Conservation (phyloP, 2,329 filamentous ascomycete genomes). For the Xylaria digitata region DNA sequence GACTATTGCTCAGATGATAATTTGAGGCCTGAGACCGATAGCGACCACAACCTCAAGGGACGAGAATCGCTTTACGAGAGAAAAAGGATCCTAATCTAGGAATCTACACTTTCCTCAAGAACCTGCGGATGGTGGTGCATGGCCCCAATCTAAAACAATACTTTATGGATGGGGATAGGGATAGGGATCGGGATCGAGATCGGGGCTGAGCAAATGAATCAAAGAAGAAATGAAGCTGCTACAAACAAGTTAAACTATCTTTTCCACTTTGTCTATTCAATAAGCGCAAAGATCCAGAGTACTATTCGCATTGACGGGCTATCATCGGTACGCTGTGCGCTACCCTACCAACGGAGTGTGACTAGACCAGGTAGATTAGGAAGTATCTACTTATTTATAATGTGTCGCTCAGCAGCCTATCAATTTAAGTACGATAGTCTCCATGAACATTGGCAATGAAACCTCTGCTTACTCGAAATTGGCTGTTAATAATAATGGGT, state of each 20-base stretch:
- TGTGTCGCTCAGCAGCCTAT: neutral
- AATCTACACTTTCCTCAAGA: constrained; percentile 2
- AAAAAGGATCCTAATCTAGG: too few relatives aligned
- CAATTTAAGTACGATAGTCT: too few relatives aligned
- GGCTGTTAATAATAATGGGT: too few relatives aligned
- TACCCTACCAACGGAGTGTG: constrained; percentile 3
- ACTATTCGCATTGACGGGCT: neutral
- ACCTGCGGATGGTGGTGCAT: neutral
- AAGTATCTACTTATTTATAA: too few relatives aligned
- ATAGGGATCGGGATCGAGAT: too few relatives aligned
- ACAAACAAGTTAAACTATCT: neutral
- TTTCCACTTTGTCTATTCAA: constrained; percentile 4
- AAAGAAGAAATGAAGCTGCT: neutral
- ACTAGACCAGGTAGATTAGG: neutral
- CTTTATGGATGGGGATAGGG: too few relatives aligned
- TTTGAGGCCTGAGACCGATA: neutral
- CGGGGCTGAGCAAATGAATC: constrained; percentile 17
- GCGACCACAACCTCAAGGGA: neutral
- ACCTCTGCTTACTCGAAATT: neutral
- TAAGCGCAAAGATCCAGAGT: neutral
- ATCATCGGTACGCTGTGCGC: neutral
- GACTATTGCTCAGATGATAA: neutral
- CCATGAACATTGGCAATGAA: too few relatives aligned
- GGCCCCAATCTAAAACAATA: neutral
- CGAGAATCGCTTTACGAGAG: neutral